phyloP scores from a whole-genome alignment of 75 land plant genomes.

The Selaginella tamariscina region DNA sequence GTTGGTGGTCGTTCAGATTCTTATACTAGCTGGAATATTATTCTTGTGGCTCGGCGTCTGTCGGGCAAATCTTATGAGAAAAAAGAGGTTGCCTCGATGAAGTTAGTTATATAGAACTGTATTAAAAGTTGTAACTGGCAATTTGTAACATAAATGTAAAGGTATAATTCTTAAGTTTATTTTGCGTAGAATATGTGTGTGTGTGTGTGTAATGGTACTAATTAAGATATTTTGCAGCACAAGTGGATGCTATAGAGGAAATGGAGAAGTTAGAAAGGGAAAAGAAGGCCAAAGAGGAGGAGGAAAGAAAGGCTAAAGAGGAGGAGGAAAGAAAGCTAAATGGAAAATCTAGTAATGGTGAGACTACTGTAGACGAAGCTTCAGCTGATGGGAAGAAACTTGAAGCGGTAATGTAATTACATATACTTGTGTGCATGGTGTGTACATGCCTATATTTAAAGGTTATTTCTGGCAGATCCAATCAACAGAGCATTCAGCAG shows the following conservation, averaged over 20 bases:
- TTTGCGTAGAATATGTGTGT: too few species aligned
- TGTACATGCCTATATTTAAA: constrained; percentile 5
- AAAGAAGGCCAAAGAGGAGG: constrained; percentile 26
- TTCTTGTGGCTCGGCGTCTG: constrained; percentile 1
- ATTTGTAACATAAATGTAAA: too few species aligned
- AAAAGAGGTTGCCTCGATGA: constrained; percentile 7
- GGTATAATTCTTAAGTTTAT: too few species aligned
- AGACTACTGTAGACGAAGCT: constrained; percentile 2
- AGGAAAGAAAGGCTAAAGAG: constrained; percentile 7
- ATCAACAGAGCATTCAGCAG: too few species aligned
- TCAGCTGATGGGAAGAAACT: constrained; percentile 11
- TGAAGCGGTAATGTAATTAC: neutral
- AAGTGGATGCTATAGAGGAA: constrained; percentile 65
- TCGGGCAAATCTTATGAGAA: neutral
- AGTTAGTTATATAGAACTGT: neutral
- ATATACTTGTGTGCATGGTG: neutral
- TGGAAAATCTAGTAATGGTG: constrained; percentile 4
- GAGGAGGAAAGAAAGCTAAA: constrained; percentile 25
- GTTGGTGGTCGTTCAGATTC: neutral
- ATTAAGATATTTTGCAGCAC: constrained; percentile 27
- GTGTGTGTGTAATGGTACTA: constrained; percentile 15
- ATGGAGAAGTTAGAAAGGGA: constrained; percentile 35
- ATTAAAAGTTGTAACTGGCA: too few species aligned
- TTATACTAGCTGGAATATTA: neutral
- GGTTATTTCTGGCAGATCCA: too few species aligned